Evolutionary conservation across 495 filamentous ascomycete genomes (phyloP).

Genomic region (Xylaria palmicola): DNA sequence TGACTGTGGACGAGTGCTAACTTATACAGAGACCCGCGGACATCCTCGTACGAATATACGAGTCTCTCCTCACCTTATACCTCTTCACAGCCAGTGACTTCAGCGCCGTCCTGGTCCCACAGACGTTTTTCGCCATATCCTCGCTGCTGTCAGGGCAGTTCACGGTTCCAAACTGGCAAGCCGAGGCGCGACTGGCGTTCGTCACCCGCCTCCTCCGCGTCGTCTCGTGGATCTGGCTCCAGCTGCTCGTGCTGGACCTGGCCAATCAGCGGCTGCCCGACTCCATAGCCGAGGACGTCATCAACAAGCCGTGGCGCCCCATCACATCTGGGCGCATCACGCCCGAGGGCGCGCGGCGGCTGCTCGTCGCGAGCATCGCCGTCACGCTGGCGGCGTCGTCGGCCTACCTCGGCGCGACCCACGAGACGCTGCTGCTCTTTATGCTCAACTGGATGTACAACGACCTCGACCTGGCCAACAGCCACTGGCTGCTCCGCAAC

Average conservation of each 20-base stretch:
- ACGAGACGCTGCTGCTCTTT: conserved; percentile 32
- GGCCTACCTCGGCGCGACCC: conserved; percentile 30
- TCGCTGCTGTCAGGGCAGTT: conserved; percentile 24
- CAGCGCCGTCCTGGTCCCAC: conserved; percentile 37
- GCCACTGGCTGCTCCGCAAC: conserved; percentile 36
- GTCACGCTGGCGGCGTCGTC: conserved; percentile 26
- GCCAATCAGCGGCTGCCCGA: conserved; percentile 47
- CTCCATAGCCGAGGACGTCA: conserved; percentile 46
- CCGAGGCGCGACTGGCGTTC: neutral
- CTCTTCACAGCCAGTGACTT: conserved; percentile 41
- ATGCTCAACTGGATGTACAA: conserved; percentile 52
- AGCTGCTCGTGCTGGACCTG: conserved; percentile 43
- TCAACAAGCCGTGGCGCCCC: conserved; percentile 60
- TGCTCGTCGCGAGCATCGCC: conserved; percentile 37
- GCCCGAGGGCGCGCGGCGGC: conserved; percentile 28
- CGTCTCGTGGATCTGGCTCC: conserved; percentile 23
- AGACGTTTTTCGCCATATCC: conserved; percentile 35
- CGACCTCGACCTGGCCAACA: conserved; percentile 46
- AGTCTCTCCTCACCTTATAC: conserved; percentile 27
- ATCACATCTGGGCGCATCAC: conserved; percentile 43
- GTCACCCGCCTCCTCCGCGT: conserved; percentile 18
- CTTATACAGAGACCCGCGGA: neutral
- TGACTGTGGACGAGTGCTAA: neutral
- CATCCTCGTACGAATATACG: neutral
- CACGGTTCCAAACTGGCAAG: neutral